Evolutionary conservation across 805 yeast species (phyloP).

Genomic region (Zygosaccharomyces siamensis): DNA sequence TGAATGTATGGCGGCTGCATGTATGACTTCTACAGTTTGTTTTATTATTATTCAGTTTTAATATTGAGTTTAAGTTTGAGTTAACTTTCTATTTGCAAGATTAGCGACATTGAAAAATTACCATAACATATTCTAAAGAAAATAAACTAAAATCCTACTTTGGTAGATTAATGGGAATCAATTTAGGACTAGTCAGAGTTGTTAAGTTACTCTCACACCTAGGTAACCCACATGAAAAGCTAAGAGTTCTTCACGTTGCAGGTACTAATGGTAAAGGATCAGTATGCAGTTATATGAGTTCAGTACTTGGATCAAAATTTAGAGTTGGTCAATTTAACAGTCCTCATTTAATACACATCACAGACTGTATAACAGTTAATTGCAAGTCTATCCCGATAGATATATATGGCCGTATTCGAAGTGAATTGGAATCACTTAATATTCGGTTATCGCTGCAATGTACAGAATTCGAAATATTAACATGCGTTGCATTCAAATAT

Average conservation of each 20-base stretch:
- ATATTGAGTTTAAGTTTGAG: background rate
- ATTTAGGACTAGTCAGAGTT: slow-evolving; percentile 55
- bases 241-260: slow-evolving; percentile 80
- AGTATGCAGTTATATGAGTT: slow-evolving; percentile 73
- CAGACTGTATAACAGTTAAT: slow-evolving; percentile 72
- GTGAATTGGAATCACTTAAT: slow-evolving; percentile 42
- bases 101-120: background rate
- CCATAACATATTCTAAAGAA: no score
- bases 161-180: slow-evolving; percentile 43
- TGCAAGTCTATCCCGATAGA: slow-evolving; percentile 47
- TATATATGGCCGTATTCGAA: slow-evolving; percentile 44
- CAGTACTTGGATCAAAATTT: slow-evolving; percentile 47
- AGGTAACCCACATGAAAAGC: slow-evolving; percentile 64
- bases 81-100: background rate
- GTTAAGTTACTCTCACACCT: slow-evolving; percentile 42
- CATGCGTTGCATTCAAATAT: slow-evolving; percentile 79
- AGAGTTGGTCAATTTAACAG: slow-evolving; percentile 77
- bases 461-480: slow-evolving; percentile 81
- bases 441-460: slow-evolving; percentile 48
- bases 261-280: slow-evolving; percentile 98
- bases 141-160: background rate
- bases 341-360: slow-evolving; percentile 71
- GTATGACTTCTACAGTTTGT: background rate
- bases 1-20: slow-evolving; percentile 33
- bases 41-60: background rate